A percentile compares a stretch with the other conserved stretches of the same genome.
These are phyloP conservation scores for Heimioporus sp. DNA, from an alignment of 768 basidiomycete genomes.

Conservation along the genomic window DNA sequence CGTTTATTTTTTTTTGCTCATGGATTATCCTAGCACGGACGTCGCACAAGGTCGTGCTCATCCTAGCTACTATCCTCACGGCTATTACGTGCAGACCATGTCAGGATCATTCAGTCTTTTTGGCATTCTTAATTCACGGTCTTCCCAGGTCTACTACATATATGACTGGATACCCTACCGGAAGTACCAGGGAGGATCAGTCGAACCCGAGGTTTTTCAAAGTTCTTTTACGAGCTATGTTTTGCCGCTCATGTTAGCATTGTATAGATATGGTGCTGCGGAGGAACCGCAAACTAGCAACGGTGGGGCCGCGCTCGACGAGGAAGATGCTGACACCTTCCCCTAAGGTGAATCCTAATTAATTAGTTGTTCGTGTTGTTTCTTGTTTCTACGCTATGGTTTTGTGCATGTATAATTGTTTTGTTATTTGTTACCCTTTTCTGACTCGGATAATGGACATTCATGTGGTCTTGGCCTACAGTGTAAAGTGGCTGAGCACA, in stretches of 20 bases:
- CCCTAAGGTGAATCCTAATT: constrained; percentile 11
- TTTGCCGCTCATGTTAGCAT: constrained; percentile 8
- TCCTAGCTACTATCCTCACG: constrained; percentile 1
- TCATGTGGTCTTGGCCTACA: neutral
- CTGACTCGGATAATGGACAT: neutral
- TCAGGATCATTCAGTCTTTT: constrained; percentile 5
- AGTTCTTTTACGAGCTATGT: constrained; percentile 2
- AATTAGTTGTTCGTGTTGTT: neutral
- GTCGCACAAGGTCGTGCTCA: neutral
- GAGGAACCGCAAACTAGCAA: neutral
- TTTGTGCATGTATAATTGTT: no score
- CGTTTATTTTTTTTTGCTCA: neutral
- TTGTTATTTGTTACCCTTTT: neutral
- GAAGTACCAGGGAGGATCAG: neutral
- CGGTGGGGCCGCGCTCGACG: neutral
- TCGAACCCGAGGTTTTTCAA: constrained; percentile 9
- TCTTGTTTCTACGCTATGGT: neutral
- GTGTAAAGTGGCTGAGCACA: constrained; percentile 9
- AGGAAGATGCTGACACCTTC: constrained; percentile 3
- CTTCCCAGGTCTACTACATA: constrained; percentile 1
- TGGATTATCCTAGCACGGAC: constrained; percentile 6
- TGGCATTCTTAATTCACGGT: constrained; percentile 1
- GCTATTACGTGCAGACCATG: constrained; percentile 10
- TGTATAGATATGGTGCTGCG: constrained; percentile 10
- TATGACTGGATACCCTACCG: constrained; percentile 2